phyloP scores from a whole-genome alignment of 1,284 basidiomycete species.

The Sporisorium iseilematis-ciliati region DNA sequence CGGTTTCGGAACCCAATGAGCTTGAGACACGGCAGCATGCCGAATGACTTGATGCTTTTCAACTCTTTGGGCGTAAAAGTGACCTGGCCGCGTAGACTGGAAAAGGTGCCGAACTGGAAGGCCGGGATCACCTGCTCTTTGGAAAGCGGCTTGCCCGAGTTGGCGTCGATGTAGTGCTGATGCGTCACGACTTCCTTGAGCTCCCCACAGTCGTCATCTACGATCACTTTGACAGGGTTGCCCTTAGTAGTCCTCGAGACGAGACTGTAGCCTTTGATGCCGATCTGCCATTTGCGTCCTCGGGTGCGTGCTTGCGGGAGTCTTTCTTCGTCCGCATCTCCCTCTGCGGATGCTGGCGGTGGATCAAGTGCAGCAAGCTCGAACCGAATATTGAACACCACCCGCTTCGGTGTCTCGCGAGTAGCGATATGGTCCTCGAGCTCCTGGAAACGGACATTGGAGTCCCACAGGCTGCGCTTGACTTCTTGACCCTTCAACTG shows the following conservation, averaged over 20 bases:
- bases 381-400: constrained; percentile 84
- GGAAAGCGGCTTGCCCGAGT: constrained; percentile 74
- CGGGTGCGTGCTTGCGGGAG: constrained; percentile 58
- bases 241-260: constrained; percentile 48
- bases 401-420: constrained; percentile 85
- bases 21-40: constrained; percentile 76
- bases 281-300: constrained; percentile 80
- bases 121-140: constrained; percentile 75
- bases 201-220: constrained; percentile 56
- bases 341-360: constrained; percentile 8
- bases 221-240: constrained; percentile 62
- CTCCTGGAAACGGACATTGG: constrained; percentile 57
- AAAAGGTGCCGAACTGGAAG: constrained; percentile 61
- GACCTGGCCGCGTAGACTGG: constrained; percentile 73
- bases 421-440: constrained; percentile 66
- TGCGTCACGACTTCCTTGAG: constrained; percentile 55
- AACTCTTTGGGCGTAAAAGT: constrained; percentile 89
- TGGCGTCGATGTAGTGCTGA: constrained; percentile 80
- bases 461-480: constrained; percentile 55
- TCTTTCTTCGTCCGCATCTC: constrained; percentile 20
- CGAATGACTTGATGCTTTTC: constrained; percentile 76
- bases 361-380: constrained; percentile 74
- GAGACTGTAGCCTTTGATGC: constrained; percentile 81
- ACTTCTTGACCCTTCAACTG: constrained; percentile 42
- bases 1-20: constrained; percentile 86